Conservation (phyloP, 2,329 filamentous ascomycete species). For the Xylaria sp. region DNA sequence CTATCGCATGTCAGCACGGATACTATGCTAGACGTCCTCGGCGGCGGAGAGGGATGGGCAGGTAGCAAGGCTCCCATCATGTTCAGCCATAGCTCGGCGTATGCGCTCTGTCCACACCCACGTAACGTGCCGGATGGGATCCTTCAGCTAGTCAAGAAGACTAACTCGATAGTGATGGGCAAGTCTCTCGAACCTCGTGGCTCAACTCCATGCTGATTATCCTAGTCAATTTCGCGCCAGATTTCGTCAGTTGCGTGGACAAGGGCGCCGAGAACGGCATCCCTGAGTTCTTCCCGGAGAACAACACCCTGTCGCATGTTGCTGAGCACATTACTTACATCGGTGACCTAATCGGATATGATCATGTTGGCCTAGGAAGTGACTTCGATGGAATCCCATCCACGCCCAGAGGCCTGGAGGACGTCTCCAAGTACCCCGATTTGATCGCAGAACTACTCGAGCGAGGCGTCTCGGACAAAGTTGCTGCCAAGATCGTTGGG, state of each 20-base stretch:
- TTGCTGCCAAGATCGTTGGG: slow-evolving; percentile 76
- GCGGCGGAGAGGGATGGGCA: slow-evolving; percentile 61
- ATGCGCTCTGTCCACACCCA: slow-evolving; percentile 81
- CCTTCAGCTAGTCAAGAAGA: slow-evolving; percentile 72
- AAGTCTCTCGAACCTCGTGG: slow-evolving; percentile 10
- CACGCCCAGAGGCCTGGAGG: slow-evolving; percentile 75
- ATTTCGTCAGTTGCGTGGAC: slow-evolving; percentile 77
- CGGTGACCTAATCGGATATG: slow-evolving; percentile 79
- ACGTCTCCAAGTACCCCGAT: slow-evolving; percentile 81
- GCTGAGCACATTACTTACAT: slow-evolving; percentile 82
- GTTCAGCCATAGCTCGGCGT: slow-evolving; percentile 85
- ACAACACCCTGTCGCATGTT: slow-evolving; percentile 76
- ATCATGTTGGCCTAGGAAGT: slow-evolving; percentile 84
- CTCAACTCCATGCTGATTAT: slow-evolving; percentile 2
- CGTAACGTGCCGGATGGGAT: slow-evolving; percentile 89
- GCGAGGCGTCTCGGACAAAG: slow-evolving; percentile 72
- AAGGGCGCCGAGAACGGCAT: slow-evolving; percentile 63
- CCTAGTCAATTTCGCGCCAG: slow-evolving; percentile 76
- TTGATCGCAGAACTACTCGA: slow-evolving; percentile 75
- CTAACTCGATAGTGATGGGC: slow-evolving; percentile 77
- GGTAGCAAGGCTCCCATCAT: slow-evolving; percentile 82
- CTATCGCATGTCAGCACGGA: slow-evolving; percentile 75
- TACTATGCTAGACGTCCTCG: slow-evolving; percentile 84
- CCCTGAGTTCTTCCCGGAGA: slow-evolving; percentile 66
- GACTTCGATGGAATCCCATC: slow-evolving; percentile 80